phyloP scores from a whole-genome alignment of 768 basidiomycete genomes.

The Glaciozyma antarctica region DNA sequence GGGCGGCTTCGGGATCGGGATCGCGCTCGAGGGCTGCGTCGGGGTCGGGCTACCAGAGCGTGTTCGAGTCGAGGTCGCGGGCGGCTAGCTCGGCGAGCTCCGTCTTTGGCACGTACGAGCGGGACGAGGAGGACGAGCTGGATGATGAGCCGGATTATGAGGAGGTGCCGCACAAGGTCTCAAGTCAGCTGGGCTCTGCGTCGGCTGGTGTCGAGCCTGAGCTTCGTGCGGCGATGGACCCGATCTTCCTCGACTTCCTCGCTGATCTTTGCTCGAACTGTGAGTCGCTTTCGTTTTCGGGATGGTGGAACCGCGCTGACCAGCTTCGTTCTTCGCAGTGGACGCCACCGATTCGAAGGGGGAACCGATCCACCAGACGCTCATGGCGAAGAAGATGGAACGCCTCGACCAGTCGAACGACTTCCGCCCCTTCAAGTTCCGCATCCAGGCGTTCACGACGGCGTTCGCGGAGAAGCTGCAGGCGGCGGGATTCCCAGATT shows the following conservation, averaged over 20 bases:
- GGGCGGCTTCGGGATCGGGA: conserved; percentile 26
- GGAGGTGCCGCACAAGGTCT: conserved; percentile 2
- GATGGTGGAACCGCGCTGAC: neutral
- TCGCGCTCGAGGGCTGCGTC: conserved; percentile 28
- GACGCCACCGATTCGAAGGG: conserved; percentile 89
- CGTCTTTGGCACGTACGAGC: conserved; percentile 22
- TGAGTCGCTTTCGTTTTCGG: conserved; percentile 42
- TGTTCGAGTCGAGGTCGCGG: conserved; percentile 25
- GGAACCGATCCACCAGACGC: conserved; percentile 90
- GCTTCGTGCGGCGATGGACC: conserved; percentile 70
- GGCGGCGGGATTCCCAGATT: conserved; percentile 13
- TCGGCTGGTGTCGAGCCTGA: conserved; percentile 46
- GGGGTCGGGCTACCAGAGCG: conserved; percentile 27
- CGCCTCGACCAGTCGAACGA: conserved; percentile 90
- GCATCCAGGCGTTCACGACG: conserved; percentile 95
- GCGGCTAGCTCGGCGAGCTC: conserved; percentile 26
- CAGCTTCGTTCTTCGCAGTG: conserved; percentile 47
- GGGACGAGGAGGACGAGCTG: conserved; percentile 29
- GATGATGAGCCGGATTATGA: conserved; percentile 23
- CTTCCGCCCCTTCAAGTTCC: conserved; percentile 97
- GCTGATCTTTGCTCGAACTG: conserved; percentile 80
- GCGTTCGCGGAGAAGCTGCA: conserved; percentile 82
- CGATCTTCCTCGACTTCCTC: conserved; percentile 81
- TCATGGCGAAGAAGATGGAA: conserved; percentile 98
- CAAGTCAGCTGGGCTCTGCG: conserved; percentile 23